Base-by-base conservation (phyloP, 31 red algal genomes). In the Asparagopsis taxiformis region DNA sequence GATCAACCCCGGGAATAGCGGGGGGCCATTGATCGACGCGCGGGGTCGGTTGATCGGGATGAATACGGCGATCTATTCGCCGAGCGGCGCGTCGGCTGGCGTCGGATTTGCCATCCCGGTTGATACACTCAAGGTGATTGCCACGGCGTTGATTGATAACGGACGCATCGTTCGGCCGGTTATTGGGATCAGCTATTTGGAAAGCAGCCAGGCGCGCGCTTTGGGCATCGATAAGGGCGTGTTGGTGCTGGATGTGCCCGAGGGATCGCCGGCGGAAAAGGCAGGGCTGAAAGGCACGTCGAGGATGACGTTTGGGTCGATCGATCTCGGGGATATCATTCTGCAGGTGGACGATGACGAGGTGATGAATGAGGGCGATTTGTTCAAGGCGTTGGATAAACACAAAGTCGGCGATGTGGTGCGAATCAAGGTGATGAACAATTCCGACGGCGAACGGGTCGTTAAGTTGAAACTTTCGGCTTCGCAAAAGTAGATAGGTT, bases 51-150 rank as follows among this genome's bases (percentile, higher is more conserved):
- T 99, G 31, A 99, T 99, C 82, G 97, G 97, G 23, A 93, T 99
- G 82, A 99, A 94, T 72, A 95, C 92, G n/a, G 84, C 87, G 5
- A 99, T 99, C 44, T 92, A 89, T 48, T 93, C 87, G 35, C 88
- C 91, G 13, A 84, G 74, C 54, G 97, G 97, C 2, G 82, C 88
- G 23, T 89, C 70, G 65, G 84, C 91, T 5, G 97, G 97, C 38
- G 85, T 99, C 53, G 97, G 97, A 3, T 99, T 99, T 79, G 91
- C 97, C 21, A 95, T 99, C 36, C 97, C 97, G 7, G 82, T 99
- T 21, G 97, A 99, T 59, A 95, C 92, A 23, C 59, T 99, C 1
- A 89, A 78, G 29, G 70, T 79, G 13, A 87, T 99, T 57, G 97
- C 91, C 16, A 52, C 82, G 32, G 77, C 55, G 16, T 79, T 99